A percentile compares a stretch with the other conserved stretches of the same genome.
Evolutionary conservation across 1,139 yeast species (phyloP).

Genomic region (Geotrichum bryndzae): DNA sequence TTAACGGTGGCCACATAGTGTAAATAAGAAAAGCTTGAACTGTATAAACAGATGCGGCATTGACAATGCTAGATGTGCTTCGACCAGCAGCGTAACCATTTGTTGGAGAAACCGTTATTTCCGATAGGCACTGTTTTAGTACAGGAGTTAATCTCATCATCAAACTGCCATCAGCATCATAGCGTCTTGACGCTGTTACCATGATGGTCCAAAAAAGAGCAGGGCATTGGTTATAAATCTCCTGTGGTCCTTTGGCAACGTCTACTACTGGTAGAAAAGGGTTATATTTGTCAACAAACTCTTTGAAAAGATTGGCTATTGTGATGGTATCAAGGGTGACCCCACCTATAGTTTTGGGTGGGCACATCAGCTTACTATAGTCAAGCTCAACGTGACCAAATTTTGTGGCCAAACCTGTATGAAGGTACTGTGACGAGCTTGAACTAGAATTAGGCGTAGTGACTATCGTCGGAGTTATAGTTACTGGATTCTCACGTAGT

Average conservation of each 20-base stretch:
- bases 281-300: slow-evolving; percentile 70
- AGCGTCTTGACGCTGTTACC: slow-evolving; percentile 70
- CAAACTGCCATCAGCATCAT: slow-evolving; percentile 40
- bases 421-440: not conserved
- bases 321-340: slow-evolving; percentile 54
- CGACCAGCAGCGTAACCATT: slow-evolving; percentile 53
- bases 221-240: slow-evolving; percentile 71
- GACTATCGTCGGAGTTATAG: not conserved
- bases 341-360: slow-evolving; percentile 62
- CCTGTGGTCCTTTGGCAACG: slow-evolving; percentile 70
- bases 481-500: not conserved
- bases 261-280: slow-evolving; percentile 85
- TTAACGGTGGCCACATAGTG: slow-evolving; percentile 93
- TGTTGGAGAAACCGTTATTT: slow-evolving; percentile 82
- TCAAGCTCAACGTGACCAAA: slow-evolving; percentile 5
- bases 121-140: slow-evolving; percentile 73
- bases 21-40: slow-evolving; percentile 87
- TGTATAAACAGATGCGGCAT: slow-evolving; percentile 84
- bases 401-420: slow-evolving; percentile 2
- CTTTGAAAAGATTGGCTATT: slow-evolving; percentile 59
- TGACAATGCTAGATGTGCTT: slow-evolving; percentile 66
- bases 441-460: not conserved
- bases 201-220: slow-evolving; percentile 91
- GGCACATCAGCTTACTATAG: slow-evolving; percentile 36
- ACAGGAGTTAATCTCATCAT: slow-evolving; percentile 55